Percentiles rank a stretch among this genome's conserved stretches.
Evolutionary conservation across 2,329 filamentous ascomycete genomes (phyloP).

Genomic region (Calonectria hongkongensis): DNA sequence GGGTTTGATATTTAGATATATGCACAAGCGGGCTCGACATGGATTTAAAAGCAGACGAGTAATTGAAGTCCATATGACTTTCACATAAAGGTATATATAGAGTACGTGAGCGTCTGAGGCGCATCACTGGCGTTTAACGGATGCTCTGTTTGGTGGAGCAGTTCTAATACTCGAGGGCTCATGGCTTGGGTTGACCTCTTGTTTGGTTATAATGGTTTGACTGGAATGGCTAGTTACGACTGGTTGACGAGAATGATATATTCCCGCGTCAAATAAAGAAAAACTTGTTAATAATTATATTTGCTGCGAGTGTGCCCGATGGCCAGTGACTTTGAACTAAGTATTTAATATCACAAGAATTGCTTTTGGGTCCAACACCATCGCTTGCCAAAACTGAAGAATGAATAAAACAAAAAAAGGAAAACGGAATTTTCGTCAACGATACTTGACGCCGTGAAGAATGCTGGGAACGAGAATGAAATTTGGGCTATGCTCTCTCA

Average conservation of each 20-base stretch:
- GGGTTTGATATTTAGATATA: slow-evolving; percentile 45
- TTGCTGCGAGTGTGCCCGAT: background rate
- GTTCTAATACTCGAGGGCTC: slow-evolving; percentile 33
- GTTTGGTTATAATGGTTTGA: slow-evolving; percentile 33
- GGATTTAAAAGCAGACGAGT: slow-evolving; percentile 42
- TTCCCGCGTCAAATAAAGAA: slow-evolving; percentile 12
- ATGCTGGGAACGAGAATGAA: background rate
- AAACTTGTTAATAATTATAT: slow-evolving; percentile 11
- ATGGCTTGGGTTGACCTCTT: slow-evolving; percentile 18
- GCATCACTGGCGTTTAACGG: slow-evolving; percentile 41
- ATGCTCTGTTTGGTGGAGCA: slow-evolving; percentile 37
- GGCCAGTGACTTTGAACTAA: slow-evolving; percentile 12
- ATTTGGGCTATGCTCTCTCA: background rate
- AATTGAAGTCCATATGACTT: slow-evolving; percentile 36
- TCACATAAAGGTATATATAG: slow-evolving; percentile 45
- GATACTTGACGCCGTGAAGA: background rate
- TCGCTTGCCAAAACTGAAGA: background rate
- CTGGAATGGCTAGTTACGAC: slow-evolving; percentile 23
- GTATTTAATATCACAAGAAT: background rate
- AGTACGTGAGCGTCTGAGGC: slow-evolving; percentile 36
- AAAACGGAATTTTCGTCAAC: background rate
- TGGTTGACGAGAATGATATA: slow-evolving; percentile 18
- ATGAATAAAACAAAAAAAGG: background rate
- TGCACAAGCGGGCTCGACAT: slow-evolving; percentile 38
- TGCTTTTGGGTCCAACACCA: background rate